A percentile compares a stretch with the other conserved stretches of the same genome.
Conservation (phyloP, 139 green algal genomes). For the Asterochloris erici region DNA sequence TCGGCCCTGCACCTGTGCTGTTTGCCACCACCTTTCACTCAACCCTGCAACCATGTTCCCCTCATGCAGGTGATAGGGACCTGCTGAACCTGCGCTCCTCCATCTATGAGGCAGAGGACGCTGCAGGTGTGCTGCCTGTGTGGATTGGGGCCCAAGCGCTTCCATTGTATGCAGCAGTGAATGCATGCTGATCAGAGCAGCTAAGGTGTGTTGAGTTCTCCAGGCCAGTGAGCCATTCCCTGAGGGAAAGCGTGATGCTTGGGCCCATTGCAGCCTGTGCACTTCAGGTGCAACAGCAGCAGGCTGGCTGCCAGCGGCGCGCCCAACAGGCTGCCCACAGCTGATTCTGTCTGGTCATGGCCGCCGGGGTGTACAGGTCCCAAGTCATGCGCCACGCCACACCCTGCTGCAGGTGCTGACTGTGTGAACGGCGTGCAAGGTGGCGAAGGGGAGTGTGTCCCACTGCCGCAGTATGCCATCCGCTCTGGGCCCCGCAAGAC, state of each 20-base stretch:
- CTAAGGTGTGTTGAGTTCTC: not conserved
- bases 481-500: constrained; percentile 70
- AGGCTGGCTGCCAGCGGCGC: not conserved
- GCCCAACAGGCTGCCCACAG: not conserved
- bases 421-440: constrained; percentile 11
- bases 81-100: constrained; percentile 67
- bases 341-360: not conserved
- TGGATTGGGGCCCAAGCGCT: not conserved
- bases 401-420: constrained; percentile 6
- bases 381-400: not conserved
- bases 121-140: constrained; percentile 43
- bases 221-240: not conserved
- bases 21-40: not conserved
- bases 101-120: constrained; percentile 64
- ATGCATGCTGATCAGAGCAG: not conserved
- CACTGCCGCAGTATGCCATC: constrained; percentile 71
- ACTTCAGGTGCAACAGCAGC: not conserved
- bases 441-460: constrained; percentile 60
- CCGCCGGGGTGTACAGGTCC: not conserved
- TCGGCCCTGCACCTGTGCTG: not conserved
- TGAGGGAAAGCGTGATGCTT: not conserved
- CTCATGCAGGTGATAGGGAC: constrained; percentile 75
- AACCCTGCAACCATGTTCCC: not conserved
- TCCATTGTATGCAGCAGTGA: not conserved
- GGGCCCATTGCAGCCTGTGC: not conserved